Conservation (phyloP, 1,284 basidiomycete species). For the Naganishia sp. region DNA sequence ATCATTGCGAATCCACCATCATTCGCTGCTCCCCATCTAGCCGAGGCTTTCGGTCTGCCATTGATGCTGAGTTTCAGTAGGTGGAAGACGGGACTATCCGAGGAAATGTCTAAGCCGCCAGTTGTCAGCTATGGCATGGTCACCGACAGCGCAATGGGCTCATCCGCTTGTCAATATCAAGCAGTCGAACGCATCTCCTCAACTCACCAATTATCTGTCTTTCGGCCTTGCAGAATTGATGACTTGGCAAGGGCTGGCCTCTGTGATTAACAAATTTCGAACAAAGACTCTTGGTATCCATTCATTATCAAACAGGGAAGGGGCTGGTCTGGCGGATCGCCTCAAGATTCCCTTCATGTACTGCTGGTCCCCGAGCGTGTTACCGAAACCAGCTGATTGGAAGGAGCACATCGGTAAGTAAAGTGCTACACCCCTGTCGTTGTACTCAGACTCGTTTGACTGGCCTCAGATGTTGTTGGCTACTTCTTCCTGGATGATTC, state of each 20-base stretch:
- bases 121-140: slow-evolving; percentile 67
- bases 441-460: too few relatives aligned
- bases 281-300: slow-evolving; percentile 59
- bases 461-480: slow-evolving; percentile 62
- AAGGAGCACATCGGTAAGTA: slow-evolving; percentile 38
- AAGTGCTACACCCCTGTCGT: neutral
- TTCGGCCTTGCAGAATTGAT: slow-evolving; percentile 62
- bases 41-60: slow-evolving; percentile 65
- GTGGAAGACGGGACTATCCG: slow-evolving; percentile 36
- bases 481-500: slow-evolving; percentile 65
- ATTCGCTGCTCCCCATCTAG: slow-evolving; percentile 66
- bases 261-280: slow-evolving; percentile 65
- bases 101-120: neutral
- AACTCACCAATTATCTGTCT: slow-evolving; percentile 62
- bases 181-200: slow-evolving; percentile 58
- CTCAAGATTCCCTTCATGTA: slow-evolving; percentile 70
- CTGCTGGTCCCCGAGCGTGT: slow-evolving; percentile 66
- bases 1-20: slow-evolving; percentile 68
- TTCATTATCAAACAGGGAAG: slow-evolving; percentile 58
- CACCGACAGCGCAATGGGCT: slow-evolving; percentile 63
- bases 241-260: slow-evolving; percentile 64
- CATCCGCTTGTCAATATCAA: slow-evolving; percentile 66
- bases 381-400: slow-evolving; percentile 67
- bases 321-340: slow-evolving; percentile 61
- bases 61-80: slow-evolving; percentile 63